Evolutionary conservation across 164 flowering plant species (phyloP), one percentile per base, ranked within the genome.

Genomic region (Santalum album): DNA sequence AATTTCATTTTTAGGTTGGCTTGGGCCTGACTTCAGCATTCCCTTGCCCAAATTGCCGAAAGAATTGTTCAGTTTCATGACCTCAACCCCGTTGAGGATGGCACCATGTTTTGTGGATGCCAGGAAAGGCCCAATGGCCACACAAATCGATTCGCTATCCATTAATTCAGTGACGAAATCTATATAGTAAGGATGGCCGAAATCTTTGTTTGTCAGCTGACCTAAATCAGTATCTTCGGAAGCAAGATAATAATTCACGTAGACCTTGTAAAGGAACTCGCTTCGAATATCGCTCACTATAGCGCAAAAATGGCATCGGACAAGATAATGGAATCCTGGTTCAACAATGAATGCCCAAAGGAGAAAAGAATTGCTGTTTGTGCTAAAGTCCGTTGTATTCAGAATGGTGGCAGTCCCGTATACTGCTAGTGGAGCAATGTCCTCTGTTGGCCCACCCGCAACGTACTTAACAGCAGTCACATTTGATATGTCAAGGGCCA

Each of bases 331-430:
- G 49, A 69, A 87, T 27, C 80, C 86, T 2, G 74, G 59, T 56
- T 80, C 84, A 40, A 90, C 74, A 23, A 62, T 19, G 35, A 87
- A 87, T 12, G 53, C 65, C 97, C 97, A 90, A 16, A 90, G 81
- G 17, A 87, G 75, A 50, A 87, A 84, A 71, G 78, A 78, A 58
- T 76, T 77, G 63, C 60, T 53, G 24, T 25, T 65, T 6, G 88
- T 78, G n/a, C 73, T 60, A 43, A n/a, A 34, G 0, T 42, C 56
- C 0, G 34, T 29, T 9, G 82, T 64, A 59, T 69, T 69, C 94
- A 90, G 74, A 61, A 36, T 51, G 2, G 65, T 53, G 25, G 67
- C 68, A 38, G 95, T 78, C 15, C 80, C 84, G 59, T 90, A 90
- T 19, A 90, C 96, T 40, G 64, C 22, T 18, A 10, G 26, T 0